phyloP scores from a whole-genome alignment of 2,329 filamentous ascomycete species.

The Penicillium thymicola region DNA sequence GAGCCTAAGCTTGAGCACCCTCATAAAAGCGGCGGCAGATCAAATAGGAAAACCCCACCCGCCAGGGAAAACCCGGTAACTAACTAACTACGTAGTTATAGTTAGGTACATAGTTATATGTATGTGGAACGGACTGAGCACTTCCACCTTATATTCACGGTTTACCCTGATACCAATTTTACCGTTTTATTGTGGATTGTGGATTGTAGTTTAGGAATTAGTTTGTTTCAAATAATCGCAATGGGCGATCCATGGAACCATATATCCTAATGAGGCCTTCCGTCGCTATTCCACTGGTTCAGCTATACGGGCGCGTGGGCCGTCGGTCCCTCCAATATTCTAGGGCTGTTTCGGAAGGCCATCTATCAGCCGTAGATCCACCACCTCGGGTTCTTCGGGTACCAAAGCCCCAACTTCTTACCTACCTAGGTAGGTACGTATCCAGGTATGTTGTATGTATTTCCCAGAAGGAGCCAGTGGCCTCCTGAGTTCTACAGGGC shows the following conservation, averaged over 20 bases:
- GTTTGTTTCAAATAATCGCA: not conserved
- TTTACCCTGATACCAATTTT: not conserved
- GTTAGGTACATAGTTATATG: not conserved
- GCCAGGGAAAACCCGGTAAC: no score
- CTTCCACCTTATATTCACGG: not conserved
- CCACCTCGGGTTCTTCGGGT: conserved; percentile 3
- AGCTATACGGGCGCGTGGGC: not conserved
- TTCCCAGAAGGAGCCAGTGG: not conserved
- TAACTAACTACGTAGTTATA: no score
- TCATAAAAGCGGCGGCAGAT: no score
- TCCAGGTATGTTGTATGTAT: not conserved
- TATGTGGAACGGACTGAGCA: conserved; percentile 7
- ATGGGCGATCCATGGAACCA: not conserved
- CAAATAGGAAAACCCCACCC: no score
- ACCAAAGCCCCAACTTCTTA: conserved; percentile 1
- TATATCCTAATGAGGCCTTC: not conserved
- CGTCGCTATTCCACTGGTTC: not conserved
- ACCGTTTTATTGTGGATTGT: not conserved
- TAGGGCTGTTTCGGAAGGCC: not conserved
- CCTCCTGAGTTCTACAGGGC: not conserved
- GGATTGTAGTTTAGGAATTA: not conserved
- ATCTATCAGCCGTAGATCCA: conserved; percentile 9
- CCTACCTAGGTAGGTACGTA: no score
- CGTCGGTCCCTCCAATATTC: not conserved
- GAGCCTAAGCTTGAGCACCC: no score